Percentiles rank a stretch among this genome's conserved stretches.
phyloP scores from a whole-genome alignment of 208 protist genomes.

The Wallacemonas sp. region DNA sequence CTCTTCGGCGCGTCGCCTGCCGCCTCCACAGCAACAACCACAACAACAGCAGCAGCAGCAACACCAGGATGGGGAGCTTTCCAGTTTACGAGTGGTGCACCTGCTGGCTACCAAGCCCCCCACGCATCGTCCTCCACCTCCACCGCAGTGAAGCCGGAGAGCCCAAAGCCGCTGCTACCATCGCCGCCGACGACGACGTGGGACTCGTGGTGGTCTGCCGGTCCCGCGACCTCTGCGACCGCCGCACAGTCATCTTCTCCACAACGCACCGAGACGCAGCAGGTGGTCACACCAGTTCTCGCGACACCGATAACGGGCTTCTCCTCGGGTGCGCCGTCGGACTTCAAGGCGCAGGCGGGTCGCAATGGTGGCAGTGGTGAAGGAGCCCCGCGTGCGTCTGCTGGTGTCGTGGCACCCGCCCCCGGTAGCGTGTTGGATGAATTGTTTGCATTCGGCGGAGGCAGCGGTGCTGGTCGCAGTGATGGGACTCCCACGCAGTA shows the following conservation, averaged over 20 bases:
- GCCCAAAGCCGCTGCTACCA: constrained; percentile 8
- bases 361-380: neutral
- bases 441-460: constrained; percentile 33
- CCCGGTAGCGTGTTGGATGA: constrained; percentile 40
- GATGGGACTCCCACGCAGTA: too few species aligned
- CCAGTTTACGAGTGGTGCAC: neutral
- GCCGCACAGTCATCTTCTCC: too few species aligned
- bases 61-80: neutral
- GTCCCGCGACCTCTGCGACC: constrained; percentile 3
- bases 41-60: neutral
- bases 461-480: neutral
- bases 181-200: neutral
- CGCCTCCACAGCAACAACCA: neutral
- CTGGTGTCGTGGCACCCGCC: constrained; percentile 15
- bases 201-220: constrained; percentile 24
- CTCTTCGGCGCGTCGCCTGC: neutral
- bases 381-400: neutral
- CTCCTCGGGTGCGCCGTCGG: too few species aligned
- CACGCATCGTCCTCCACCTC: neutral
- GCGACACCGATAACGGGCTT: too few species aligned
- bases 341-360: too few species aligned
- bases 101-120: neutral
- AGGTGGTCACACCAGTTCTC: too few species aligned
- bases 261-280: too few species aligned
- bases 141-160: neutral